phyloP scores from a whole-genome alignment of 129 eudicot species.

The Cynara cardunculus region DNA sequence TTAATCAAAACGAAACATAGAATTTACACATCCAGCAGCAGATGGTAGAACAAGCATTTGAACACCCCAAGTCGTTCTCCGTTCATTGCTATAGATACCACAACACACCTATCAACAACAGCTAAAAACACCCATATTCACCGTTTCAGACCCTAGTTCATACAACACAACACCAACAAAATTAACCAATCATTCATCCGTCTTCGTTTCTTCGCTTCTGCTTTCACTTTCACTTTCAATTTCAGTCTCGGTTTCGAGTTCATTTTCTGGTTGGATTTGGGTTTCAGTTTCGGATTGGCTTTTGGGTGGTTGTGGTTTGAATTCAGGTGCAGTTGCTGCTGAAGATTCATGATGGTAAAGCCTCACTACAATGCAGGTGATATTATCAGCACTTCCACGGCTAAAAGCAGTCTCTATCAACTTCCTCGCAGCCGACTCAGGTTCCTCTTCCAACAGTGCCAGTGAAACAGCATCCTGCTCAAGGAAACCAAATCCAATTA shows the following conservation, averaged over 20 bases:
- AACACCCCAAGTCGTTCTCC: constrained; percentile 2
- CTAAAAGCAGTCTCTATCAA: constrained; percentile 79
- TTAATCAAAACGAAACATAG: constrained; percentile 17
- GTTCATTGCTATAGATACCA: not conserved
- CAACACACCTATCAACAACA: constrained; percentile 30
- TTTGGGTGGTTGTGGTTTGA: not conserved
- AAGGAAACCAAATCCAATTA: not conserved
- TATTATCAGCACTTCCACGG: constrained; percentile 84
- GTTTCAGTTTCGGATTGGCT: not conserved
- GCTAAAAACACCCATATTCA: constrained; percentile 22
- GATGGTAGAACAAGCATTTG: not conserved
- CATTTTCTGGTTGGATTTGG: not conserved
- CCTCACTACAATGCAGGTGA: constrained; percentile 80
- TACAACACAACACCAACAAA: constrained; percentile 11
- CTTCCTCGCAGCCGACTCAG: constrained; percentile 72
- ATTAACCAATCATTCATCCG: constrained; percentile 15
- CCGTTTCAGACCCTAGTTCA: constrained; percentile 18
- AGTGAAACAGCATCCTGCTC: constrained; percentile 78
- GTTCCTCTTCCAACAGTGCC: constrained; percentile 73
- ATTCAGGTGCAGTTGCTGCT: constrained; percentile 19
- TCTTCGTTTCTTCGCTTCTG: not conserved
- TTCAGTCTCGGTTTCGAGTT: constrained; percentile 1
- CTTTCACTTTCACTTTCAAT: not conserved
- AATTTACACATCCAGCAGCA: constrained; percentile 18
- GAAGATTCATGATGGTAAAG: constrained; percentile 42